Evolutionary conservation across 768 basidiomycete genomes (phyloP).

Genomic region (Coprinopsis marcescibilis): DNA sequence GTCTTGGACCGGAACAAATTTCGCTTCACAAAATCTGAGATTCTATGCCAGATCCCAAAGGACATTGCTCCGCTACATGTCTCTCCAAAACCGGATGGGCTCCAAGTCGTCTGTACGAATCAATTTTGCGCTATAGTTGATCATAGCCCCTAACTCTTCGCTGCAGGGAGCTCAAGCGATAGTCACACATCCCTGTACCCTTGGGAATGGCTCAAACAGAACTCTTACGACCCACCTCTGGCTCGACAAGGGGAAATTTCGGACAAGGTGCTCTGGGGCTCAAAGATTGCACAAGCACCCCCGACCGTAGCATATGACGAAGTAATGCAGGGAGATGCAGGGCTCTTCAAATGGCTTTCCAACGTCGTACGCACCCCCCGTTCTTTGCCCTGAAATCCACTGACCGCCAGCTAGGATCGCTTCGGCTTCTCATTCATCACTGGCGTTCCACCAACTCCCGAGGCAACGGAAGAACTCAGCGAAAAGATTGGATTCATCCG

Average conservation of each 20-base stretch:
- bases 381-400: background rate
- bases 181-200: constrained; percentile 82
- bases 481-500: constrained; percentile 81
- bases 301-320: constrained; percentile 72
- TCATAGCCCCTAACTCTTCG: background rate
- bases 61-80: constrained; percentile 63
- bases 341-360: constrained; percentile 74
- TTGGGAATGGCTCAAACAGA: constrained; percentile 73
- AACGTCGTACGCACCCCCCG: constrained; percentile 53
- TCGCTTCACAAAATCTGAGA: constrained; percentile 1
- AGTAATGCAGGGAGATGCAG: constrained; percentile 64
- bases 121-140: background rate
- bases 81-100: constrained; percentile 50
- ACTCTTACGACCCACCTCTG: constrained; percentile 78
- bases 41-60: constrained; percentile 55
- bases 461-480: constrained; percentile 78
- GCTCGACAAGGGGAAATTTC: background rate
- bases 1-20: background rate
- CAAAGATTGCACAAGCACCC: constrained; percentile 65
- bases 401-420: constrained; percentile 48
- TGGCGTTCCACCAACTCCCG: constrained; percentile 72
- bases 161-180: constrained; percentile 49
- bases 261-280: constrained; percentile 76
- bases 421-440: constrained; percentile 89
- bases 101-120: constrained; percentile 69